Evolutionary conservation across 768 basidiomycete genomes (phyloP), one percentile per base, ranked within the genome.

Genomic region (Pleurotus sapidus): DNA sequence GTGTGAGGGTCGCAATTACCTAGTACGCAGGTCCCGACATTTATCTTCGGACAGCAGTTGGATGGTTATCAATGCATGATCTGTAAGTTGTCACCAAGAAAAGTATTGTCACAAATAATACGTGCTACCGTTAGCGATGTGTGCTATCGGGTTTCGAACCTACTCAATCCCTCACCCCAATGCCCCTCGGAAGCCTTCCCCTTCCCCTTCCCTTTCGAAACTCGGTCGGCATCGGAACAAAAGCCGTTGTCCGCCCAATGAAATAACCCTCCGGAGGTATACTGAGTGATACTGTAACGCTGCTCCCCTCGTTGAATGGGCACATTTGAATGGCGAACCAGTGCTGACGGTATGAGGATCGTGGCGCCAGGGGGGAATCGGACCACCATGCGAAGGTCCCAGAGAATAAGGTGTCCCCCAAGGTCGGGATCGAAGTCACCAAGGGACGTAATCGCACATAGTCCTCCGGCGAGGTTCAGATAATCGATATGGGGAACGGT

Each of bases 331-430:
- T 65, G 64, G 2, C 30, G 30, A 12, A 65, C 20, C 5, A 58
- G 5, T 2, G 64, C 64, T 1, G 64, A 65, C 0, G 66, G 66
- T 14, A 67, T 57, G 12, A 67, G 30, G 25, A 65, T 59, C 5
- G 59, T 60, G 3, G 60, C 20, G 23, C 61, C 63, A 18, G 61
- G 61, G 0, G 60, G 65, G 40, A 67, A 63, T 40, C 59, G 49
- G 14, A 67, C 46, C 5, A 64, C 37, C 15, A 64, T 40, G 4
- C 47, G 40, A 0, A 61, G 46, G 27, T 66, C 63, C 48, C 59
- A 63, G 7, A 69, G 42, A 2, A 68, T 51, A 8, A 68, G 42
- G 34, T 68, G 67, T 14, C 65, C 67, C 5, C 65, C 60, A 5
- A 11, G 20, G 37, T 47, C 46, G 5, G 49, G 43, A 39, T 60